Base-by-base conservation (phyloP, 1,139 yeast species). In the Suhomyces maxii region DNA sequence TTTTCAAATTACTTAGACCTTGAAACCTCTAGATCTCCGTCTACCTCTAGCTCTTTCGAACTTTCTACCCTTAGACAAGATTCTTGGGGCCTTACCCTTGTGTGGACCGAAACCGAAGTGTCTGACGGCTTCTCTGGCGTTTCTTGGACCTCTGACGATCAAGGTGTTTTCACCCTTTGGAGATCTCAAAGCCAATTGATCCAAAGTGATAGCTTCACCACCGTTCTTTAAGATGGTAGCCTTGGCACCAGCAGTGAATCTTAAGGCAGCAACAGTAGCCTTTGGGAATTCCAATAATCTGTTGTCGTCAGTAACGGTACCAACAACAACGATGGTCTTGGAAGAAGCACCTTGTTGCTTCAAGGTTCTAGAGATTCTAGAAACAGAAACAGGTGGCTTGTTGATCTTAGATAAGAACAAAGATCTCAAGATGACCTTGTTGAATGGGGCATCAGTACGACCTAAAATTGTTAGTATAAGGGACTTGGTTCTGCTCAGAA, bases 31-130 rank as follows among this genome's bases (percentile, higher is more conserved):
- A 63, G 98, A 91, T 77, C 83, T 86, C 84, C 99, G 86, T 79
- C 89, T 95, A 86, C 99, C 99, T 89, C 99, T 93, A 69, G 97
- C 99, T 80, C 95, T 89, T 86, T 95, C 99, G 84, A 93, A 93
- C 83, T 93, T 95, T 85, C 98, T 93, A 76, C 99, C 99, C 79
- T 83, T 90, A 60, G 98, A 91, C 72, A 80, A 71, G 77, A 93
- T 86, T 84, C 96, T 90, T 80, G 99, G 99, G 70, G 98, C 99
- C 89, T 93, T 95, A 81, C 84, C 81, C 85, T 89, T 88, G 95
- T 95, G 98, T 71, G 99, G 99, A 81, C 99, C 99, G 79, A 93
- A 75, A 78, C 99, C 99, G 73, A 95, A 95, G 88, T 93, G 99
- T 84, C 98, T 89, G 68, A 89, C 98, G 68, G 99, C 97, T 83